phyloP scores from a whole-genome alignment of 2,329 filamentous ascomycete species.

The Falciphora oryzae region DNA sequence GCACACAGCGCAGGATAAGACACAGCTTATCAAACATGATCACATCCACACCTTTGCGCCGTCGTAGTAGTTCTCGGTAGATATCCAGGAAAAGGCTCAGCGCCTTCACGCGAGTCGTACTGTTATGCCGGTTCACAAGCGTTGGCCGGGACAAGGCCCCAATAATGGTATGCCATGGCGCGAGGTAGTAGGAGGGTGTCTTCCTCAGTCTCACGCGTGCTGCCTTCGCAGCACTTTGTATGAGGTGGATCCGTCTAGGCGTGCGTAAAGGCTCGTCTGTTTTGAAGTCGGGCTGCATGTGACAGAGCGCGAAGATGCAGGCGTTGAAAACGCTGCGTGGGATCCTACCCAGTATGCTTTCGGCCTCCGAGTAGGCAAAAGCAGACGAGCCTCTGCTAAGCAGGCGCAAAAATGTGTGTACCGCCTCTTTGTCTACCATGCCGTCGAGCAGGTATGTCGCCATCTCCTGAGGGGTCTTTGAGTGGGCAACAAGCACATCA shows the following conservation, averaged over 20 bases:
- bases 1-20: constrained; percentile 27
- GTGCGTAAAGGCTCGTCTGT: neutral
- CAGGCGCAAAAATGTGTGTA: constrained; percentile 12
- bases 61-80: constrained; percentile 14
- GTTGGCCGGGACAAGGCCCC: constrained; percentile 29
- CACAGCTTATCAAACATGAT: constrained; percentile 32
- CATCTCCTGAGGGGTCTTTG: constrained; percentile 40
- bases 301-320: constrained; percentile 46
- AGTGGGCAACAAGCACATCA: constrained; percentile 48
- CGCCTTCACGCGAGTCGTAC: constrained; percentile 23
- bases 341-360: constrained; percentile 15
- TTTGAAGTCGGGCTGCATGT: constrained; percentile 27
- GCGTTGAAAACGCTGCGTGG: constrained; percentile 38
- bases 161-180: constrained; percentile 1
- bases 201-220: neutral
- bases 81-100: constrained; percentile 27
- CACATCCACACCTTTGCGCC: constrained; percentile 25
- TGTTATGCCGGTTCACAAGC: constrained; percentile 12
- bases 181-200: neutral
- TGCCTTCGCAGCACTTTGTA: neutral
- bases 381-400: neutral
- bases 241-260: neutral
- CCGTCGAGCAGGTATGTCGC: constrained; percentile 45
- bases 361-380: neutral
- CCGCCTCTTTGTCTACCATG: constrained; percentile 19